These are phyloP conservation scores for Chlamydomonas asymmetrica DNA, from an alignment of 139 green algal genomes.

Conservation along the genomic window DNA sequence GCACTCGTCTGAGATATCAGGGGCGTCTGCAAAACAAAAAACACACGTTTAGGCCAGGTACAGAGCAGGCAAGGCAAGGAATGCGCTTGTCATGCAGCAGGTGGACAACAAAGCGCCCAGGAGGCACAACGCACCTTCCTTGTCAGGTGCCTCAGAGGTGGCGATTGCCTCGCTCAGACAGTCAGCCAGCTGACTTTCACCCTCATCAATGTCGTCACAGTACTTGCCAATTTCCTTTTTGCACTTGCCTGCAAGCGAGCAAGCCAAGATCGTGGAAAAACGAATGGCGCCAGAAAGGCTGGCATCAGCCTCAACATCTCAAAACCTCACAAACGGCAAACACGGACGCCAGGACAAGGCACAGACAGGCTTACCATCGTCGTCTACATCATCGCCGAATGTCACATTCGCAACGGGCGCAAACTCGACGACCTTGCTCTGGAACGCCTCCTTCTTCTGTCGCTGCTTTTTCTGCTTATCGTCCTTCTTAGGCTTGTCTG, in stretches of 20 bases:
- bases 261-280: neutral
- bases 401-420: conserved; percentile 36
- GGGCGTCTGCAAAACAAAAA: neutral
- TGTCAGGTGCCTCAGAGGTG: conserved; percentile 30
- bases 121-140: conserved; percentile 16
- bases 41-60: no score
- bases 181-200: conserved; percentile 55
- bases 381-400: conserved; percentile 46
- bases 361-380: conserved; percentile 38
- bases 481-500: no score
- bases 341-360: neutral
- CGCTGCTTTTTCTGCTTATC: neutral
- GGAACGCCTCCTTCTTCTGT: neutral
- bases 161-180: conserved; percentile 71
- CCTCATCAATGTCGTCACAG: conserved; percentile 61
- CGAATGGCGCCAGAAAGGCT: neutral
- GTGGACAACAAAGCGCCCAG: neutral
- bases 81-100: neutral
- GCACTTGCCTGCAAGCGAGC: conserved; percentile 61
- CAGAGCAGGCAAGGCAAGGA: no score
- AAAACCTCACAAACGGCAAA: neutral
- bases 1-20: conserved; percentile 49
- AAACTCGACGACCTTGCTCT: conserved; percentile 34
- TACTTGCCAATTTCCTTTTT: conserved; percentile 56
- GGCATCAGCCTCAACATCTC: neutral